Conservation (phyloP, 495 filamentous ascomycete genomes). For the Ascobolus immersus region DNA sequence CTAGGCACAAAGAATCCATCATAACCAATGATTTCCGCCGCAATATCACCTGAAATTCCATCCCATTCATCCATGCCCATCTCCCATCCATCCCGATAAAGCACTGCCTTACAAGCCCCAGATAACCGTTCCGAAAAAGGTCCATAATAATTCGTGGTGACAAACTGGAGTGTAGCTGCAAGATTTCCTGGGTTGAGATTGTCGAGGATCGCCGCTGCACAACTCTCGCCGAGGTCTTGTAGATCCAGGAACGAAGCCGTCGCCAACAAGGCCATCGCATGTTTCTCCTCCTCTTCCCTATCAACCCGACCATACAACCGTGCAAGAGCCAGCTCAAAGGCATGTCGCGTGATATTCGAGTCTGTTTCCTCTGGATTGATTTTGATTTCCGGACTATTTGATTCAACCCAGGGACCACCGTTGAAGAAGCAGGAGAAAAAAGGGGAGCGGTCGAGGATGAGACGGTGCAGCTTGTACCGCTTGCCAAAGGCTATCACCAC, state of each 20-base stretch:
- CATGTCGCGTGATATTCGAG: conserved; percentile 27
- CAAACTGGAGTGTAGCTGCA: conserved; percentile 24
- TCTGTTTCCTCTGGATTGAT: conserved; percentile 33
- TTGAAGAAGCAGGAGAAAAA: conserved; percentile 30
- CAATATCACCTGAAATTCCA: conserved; percentile 29
- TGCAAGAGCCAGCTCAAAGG: conserved; percentile 33
- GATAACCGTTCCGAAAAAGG: conserved; percentile 28
- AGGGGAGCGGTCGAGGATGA: conserved; percentile 32
- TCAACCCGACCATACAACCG: conserved; percentile 28
- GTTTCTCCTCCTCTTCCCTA: conserved; percentile 24
- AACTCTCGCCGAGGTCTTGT: conserved; percentile 30
- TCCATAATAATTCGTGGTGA: conserved; percentile 34
- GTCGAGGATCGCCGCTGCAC: conserved; percentile 27
- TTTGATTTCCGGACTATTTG: conserved; percentile 26
- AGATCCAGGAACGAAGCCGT: conserved; percentile 35
- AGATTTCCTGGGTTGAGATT: conserved; percentile 27
- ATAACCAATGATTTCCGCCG: conserved; percentile 31
- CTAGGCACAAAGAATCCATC: conserved; percentile 34
- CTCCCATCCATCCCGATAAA: conserved; percentile 35
- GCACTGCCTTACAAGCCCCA: conserved; percentile 30
- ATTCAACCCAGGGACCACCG: conserved; percentile 33
- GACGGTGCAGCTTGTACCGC: conserved; percentile 28
- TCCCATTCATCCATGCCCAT: conserved; percentile 34
- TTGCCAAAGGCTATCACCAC: conserved; percentile 27
- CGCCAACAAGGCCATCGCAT: conserved; percentile 32